Conservation (phyloP, 768 basidiomycete species). For the Naganishia antarctica region DNA sequence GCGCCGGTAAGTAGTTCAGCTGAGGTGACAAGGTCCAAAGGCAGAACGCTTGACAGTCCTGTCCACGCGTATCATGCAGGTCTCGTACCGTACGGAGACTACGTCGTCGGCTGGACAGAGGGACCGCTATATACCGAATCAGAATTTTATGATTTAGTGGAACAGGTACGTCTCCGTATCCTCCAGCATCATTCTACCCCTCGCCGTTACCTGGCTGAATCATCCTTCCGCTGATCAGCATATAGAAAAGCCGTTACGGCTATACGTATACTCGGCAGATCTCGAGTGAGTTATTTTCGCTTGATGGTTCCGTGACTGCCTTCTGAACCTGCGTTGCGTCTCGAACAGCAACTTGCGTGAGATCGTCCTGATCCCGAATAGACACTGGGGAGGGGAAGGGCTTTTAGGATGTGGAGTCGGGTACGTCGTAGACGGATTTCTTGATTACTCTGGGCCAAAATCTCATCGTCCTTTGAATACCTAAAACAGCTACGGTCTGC, state of each 20-base stretch:
- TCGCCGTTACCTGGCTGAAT: neutral
- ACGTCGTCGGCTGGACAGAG: conserved; percentile 86
- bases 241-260: conserved; percentile 82
- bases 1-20: conserved; percentile 17
- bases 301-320: neutral
- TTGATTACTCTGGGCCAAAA: neutral
- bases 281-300: conserved; percentile 71
- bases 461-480: conserved; percentile 4
- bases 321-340: conserved; percentile 16
- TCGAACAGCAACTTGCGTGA: conserved; percentile 73
- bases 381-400: conserved; percentile 96
- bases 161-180: conserved; percentile 59
- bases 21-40: no score
- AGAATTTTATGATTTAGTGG: conserved; percentile 94
- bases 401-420: conserved; percentile 93
- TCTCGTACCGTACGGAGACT: conserved; percentile 80
- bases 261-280: conserved; percentile 95
- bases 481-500: conserved; percentile 67
- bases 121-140: conserved; percentile 84
- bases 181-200: neutral
- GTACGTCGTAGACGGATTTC: conserved; percentile 53
- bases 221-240: conserved; percentile 56
- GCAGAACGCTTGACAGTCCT: neutral
- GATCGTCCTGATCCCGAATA: conserved; percentile 88
- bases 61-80: conserved; percentile 56